A percentile compares a stretch with the other conserved stretches of the same genome.
These are phyloP conservation scores for Penicillium salamii DNA, from an alignment of 495 filamentous ascomycete genomes.

Conservation along the genomic window DNA sequence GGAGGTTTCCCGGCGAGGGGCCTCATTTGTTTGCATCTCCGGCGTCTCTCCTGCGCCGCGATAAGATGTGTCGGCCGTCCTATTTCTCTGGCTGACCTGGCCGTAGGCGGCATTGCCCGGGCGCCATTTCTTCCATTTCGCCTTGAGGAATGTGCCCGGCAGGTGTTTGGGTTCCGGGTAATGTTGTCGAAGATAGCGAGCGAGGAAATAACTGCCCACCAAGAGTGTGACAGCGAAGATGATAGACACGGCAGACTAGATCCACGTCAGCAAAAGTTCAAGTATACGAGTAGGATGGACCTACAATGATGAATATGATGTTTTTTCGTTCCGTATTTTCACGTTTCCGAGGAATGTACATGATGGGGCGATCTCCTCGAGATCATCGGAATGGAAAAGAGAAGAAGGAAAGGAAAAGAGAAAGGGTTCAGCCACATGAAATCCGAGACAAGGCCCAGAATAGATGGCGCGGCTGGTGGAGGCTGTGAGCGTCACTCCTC, in stretches of 20 bases:
- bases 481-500: slow-evolving; percentile 2
- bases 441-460: neutral
- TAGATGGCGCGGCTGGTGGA: slow-evolving; percentile 3
- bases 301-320: slow-evolving; percentile 26
- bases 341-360: slow-evolving; percentile 31
- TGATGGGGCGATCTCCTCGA: slow-evolving; percentile 18
- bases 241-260: slow-evolving; percentile 36
- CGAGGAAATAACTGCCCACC: slow-evolving; percentile 42
- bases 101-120: slow-evolving; percentile 41
- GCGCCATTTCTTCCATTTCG: slow-evolving; percentile 59
- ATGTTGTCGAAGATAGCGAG: slow-evolving; percentile 47
- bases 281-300: slow-evolving; percentile 3
- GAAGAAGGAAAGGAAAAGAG: slow-evolving; percentile 13
- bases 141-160: slow-evolving; percentile 56
- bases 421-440: slow-evolving; percentile 2
- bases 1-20: slow-evolving; percentile 78
- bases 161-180: slow-evolving; percentile 55
- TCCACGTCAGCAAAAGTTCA: slow-evolving; percentile 5
- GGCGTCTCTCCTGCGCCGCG: slow-evolving; percentile 18
- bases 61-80: slow-evolving; percentile 25
- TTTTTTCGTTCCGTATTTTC: slow-evolving; percentile 15
- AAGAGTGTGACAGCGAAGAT: slow-evolving; percentile 39
- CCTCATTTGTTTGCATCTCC: slow-evolving; percentile 33
- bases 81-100: slow-evolving; percentile 34
- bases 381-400: slow-evolving; percentile 12